phyloP scores from a whole-genome alignment of 2,329 filamentous ascomycete genomes.

The Aquanectria penicillioides region DNA sequence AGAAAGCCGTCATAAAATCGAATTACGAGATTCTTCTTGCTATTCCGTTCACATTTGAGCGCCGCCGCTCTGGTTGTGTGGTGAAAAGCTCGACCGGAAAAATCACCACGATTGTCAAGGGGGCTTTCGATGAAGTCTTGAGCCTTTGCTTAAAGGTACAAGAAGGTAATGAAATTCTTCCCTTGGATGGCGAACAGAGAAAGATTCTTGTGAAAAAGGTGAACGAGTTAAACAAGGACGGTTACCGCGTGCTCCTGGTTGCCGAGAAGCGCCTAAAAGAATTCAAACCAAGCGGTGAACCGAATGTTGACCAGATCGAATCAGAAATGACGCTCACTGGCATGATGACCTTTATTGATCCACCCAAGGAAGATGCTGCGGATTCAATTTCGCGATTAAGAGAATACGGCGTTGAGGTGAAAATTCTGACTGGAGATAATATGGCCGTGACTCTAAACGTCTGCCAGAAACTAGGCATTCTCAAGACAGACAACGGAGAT shows the following conservation, averaged over 20 bases:
- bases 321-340: slow-evolving; percentile 40
- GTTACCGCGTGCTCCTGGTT: background rate
- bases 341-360: slow-evolving; percentile 42
- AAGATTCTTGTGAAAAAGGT: background rate
- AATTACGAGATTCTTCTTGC: background rate
- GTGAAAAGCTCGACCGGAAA: background rate
- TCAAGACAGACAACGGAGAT: slow-evolving; percentile 22
- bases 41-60: slow-evolving; percentile 2
- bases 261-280: background rate
- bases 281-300: slow-evolving; percentile 21
- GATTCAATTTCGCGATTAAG: slow-evolving; percentile 37
- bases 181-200: background rate
- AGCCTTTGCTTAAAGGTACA: background rate
- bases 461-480: slow-evolving; percentile 37
- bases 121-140: background rate
- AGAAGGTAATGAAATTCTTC: background rate
- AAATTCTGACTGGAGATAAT: slow-evolving; percentile 42
- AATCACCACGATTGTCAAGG: background rate
- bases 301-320: slow-evolving; percentile 36
- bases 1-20: background rate
- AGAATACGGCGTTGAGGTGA: slow-evolving; percentile 39
- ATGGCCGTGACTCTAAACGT: slow-evolving; percentile 43
- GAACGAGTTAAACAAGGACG: background rate
- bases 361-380: slow-evolving; percentile 42
- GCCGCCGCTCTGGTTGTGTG: slow-evolving; percentile 2